Evolutionary conservation across 177 flowering plant genomes (phyloP).

Genomic region (Tripterygium wilfordii): DNA sequence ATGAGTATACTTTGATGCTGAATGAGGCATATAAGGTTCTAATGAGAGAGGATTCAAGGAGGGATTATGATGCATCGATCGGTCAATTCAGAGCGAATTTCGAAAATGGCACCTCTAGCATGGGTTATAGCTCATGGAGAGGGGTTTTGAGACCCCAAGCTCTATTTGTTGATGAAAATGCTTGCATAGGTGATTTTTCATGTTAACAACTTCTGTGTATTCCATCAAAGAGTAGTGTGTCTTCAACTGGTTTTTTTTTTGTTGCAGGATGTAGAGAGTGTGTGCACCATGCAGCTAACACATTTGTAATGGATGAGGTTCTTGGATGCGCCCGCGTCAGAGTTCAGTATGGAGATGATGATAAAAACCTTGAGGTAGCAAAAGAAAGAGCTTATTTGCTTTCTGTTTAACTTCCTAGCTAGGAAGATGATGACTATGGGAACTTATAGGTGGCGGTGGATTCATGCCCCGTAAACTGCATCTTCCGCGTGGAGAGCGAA

Average conservation of each 20-base stretch:
- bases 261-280: slow-evolving; percentile 73
- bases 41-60: slow-evolving; percentile 51
- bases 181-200: slow-evolving; percentile 77
- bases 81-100: slow-evolving; percentile 16
- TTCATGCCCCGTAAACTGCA: slow-evolving; percentile 75
- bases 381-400: too few relatives aligned
- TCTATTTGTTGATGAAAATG: slow-evolving; percentile 66
- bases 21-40: slow-evolving; percentile 64
- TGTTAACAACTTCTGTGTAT: too few relatives aligned
- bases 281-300: slow-evolving; percentile 57
- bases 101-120: slow-evolving; percentile 13
- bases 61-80: slow-evolving; percentile 49
- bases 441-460: slow-evolving; percentile 51
- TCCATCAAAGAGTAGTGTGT: too few relatives aligned
- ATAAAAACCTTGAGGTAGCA: slow-evolving; percentile 42
- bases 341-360: slow-evolving; percentile 64
- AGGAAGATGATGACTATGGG: not conserved
- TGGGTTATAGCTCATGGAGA: slow-evolving; percentile 48
- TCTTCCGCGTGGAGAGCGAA: slow-evolving; percentile 62
- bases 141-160: slow-evolving; percentile 64
- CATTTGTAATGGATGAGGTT: slow-evolving; percentile 60
- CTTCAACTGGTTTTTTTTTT: too few relatives aligned
- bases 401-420: too few relatives aligned
- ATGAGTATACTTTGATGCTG: slow-evolving; percentile 47
- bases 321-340: slow-evolving; percentile 55